Evolutionary conservation across 1,139 yeast genomes (phyloP).

Genomic region (Lodderomyces theae): DNA sequence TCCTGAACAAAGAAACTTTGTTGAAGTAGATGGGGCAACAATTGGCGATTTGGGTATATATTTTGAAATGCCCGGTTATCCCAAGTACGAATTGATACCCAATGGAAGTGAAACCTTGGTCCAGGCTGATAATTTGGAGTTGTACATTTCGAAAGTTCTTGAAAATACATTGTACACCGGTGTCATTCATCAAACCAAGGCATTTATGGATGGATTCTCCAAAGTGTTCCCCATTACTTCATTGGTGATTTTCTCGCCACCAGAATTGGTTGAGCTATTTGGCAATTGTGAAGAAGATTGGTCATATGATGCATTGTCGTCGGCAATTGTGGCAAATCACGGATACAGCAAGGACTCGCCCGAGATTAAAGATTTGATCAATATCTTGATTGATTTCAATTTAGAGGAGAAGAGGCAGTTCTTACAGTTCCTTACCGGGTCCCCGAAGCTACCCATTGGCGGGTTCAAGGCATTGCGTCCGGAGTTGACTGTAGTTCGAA

Average conservation of each 20-base stretch:
- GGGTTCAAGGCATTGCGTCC: constrained; percentile 87
- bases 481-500: constrained; percentile 81
- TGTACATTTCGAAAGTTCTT: constrained; percentile 56
- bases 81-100: constrained; percentile 54
- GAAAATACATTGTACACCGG: constrained; percentile 68
- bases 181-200: constrained; percentile 57
- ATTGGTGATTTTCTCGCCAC: constrained; percentile 66
- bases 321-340: constrained; percentile 79
- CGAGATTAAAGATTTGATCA: constrained; percentile 58
- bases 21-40: constrained; percentile 40
- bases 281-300: constrained; percentile 81
- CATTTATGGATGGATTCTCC: constrained; percentile 80
- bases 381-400: constrained; percentile 55
- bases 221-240: constrained; percentile 80
- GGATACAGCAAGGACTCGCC: constrained; percentile 77
- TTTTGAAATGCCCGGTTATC: constrained; percentile 68
- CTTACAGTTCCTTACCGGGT: constrained; percentile 86
- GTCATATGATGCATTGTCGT: constrained; percentile 61
- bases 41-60: constrained; percentile 58
- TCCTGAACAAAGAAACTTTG: constrained; percentile 19
- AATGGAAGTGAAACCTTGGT: constrained; percentile 56
- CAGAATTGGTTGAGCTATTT: constrained; percentile 67
- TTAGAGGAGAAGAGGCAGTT: constrained; percentile 63
- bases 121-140: constrained; percentile 51
- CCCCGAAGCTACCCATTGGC: constrained; percentile 91